These are phyloP conservation scores for Choricystis sp. DNA, from an alignment of 139 green algal genomes.

Conservation along the genomic window DNA sequence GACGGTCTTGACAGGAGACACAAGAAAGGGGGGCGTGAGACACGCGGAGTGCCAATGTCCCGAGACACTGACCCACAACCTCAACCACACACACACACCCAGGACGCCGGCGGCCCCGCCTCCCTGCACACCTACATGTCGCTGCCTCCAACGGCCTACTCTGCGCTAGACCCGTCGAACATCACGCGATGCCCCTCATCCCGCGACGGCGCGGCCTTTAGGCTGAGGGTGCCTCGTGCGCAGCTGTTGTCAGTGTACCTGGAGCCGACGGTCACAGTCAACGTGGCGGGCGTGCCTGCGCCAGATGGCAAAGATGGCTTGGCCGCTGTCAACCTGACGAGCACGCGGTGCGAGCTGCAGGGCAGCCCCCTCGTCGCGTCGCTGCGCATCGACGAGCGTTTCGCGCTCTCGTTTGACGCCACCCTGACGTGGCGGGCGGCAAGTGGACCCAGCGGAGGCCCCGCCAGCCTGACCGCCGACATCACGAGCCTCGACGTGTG, in stretches of 20 bases:
- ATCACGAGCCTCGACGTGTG: constrained; percentile 13
- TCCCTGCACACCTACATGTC: constrained; percentile 2
- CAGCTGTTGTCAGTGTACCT: constrained; percentile 33
- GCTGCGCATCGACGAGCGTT: constrained; percentile 25
- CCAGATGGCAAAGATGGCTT: no score
- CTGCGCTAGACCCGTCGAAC: neutral
- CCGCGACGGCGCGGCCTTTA: neutral
- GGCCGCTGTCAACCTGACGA: no score
- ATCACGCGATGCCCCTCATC: no score
- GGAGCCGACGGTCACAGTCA: constrained; percentile 32
- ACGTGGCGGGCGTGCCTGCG: no score
- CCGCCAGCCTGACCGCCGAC: constrained; percentile 1
- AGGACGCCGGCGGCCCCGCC: no score
- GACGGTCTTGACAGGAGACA: no score
- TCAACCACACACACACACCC: no score
- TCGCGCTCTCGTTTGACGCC: constrained; percentile 24
- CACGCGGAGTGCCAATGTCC: no score
- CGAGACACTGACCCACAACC: no score
- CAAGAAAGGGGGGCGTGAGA: no score
- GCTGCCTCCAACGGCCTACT: neutral
- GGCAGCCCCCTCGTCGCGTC: constrained; percentile 22
- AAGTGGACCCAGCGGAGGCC: neutral
- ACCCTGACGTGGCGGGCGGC: constrained; percentile 21
- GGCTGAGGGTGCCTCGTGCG: neutral
- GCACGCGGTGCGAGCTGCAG: constrained; percentile 20